Evolutionary conservation across 495 filamentous ascomycete species (phyloP).

Genomic region (Evansstolkia leycettana): DNA sequence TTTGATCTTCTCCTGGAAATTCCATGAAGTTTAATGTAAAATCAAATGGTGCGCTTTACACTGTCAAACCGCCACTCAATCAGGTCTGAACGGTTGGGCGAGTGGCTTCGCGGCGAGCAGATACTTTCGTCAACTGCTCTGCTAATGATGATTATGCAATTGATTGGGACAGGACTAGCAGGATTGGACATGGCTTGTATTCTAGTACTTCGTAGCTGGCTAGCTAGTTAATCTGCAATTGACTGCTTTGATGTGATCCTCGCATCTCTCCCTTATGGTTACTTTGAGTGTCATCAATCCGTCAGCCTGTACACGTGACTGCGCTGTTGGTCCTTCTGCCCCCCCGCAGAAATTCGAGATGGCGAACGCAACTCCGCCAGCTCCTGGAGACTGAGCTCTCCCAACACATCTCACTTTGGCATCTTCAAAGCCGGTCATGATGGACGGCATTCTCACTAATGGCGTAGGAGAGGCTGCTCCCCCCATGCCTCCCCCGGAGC

Average conservation of each 20-base stretch:
- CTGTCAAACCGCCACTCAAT: too few species aligned
- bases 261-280: not conserved
- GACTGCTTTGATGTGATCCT: too few species aligned
- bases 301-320: conserved; percentile 14
- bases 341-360: conserved; percentile 22
- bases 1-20: not conserved
- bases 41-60: too few species aligned
- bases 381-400: not conserved
- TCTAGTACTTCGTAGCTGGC: conserved; percentile 4
- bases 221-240: not conserved
- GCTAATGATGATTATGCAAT: not conserved
- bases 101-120: not conserved
- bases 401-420: too few species aligned
- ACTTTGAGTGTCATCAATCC: too few species aligned
- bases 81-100: not conserved
- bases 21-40: not conserved
- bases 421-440: not conserved
- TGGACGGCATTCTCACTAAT: conserved; percentile 13
- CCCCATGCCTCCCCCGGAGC: conserved; percentile 22
- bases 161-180: not conserved
- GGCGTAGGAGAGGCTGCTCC: conserved; percentile 9
- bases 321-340: conserved; percentile 6
- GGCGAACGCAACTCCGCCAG: not conserved
- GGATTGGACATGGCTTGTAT: conserved; percentile 9
- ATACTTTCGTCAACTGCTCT: not conserved